These are phyloP conservation scores for Asterochloris sp. DNA, from an alignment of 139 green algal genomes.

Conservation along the genomic window DNA sequence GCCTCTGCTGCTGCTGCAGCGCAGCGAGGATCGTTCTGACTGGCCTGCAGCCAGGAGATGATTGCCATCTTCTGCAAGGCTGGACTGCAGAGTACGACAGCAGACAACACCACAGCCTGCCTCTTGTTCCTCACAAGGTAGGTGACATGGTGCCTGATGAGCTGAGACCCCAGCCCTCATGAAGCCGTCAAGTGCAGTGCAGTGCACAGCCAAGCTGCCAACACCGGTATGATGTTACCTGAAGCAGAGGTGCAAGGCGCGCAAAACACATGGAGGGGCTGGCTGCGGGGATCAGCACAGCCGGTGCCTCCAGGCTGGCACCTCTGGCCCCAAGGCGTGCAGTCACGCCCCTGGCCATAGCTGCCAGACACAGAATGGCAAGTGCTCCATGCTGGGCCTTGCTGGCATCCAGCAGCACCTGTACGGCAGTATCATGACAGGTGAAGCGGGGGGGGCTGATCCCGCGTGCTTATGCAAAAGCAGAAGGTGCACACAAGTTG, in stretches of 20 bases:
- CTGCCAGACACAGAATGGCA: constrained; percentile 47
- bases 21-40: background rate
- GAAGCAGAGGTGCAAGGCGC: constrained; percentile 17
- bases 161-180: too few relatives aligned
- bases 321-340: background rate
- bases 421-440: background rate
- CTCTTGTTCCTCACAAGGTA: too few relatives aligned
- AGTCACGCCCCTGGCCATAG: constrained; percentile 31
- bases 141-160: too few relatives aligned
- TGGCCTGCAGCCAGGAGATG: constrained; percentile 2
- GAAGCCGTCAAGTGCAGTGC: too few relatives aligned
- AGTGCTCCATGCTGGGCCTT: constrained; percentile 21
- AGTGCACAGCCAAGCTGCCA: too few relatives aligned
- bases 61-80: background rate
- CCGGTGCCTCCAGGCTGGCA: background rate
- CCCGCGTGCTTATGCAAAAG: too few relatives aligned
- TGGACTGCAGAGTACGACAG: background rate
- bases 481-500: too few relatives aligned
- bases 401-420: constrained; percentile 36
- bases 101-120: too few relatives aligned
- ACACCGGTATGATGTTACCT: background rate
- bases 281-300: background rate
- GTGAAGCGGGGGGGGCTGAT: background rate
- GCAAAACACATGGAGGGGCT: constrained; percentile 12
- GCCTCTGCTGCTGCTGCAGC: constrained; percentile 23